Evolutionary conservation across 2,329 filamentous ascomycete genomes (phyloP).

Genomic region (Calonectria naviculata): DNA sequence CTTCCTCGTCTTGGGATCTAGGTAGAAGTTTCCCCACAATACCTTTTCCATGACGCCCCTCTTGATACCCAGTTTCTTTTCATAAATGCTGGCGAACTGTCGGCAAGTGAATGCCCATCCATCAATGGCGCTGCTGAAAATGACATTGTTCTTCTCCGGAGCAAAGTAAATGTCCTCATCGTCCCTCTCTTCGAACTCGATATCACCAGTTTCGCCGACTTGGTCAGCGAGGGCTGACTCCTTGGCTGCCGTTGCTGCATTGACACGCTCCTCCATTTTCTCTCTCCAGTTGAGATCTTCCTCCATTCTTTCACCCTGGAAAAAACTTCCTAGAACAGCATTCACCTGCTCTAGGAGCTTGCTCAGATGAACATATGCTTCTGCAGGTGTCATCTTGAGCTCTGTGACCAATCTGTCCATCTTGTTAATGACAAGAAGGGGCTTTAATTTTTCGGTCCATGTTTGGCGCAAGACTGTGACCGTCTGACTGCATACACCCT

Average conservation of each 20-base stretch:
- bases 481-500: conserved; percentile 98
- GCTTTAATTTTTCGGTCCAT: conserved; percentile 96
- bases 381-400: conserved; percentile 89
- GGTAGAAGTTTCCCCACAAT: conserved; percentile 95
- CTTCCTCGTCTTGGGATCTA: conserved; percentile 97
- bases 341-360: conserved; percentile 96
- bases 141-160: conserved; percentile 98
- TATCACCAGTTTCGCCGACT: conserved; percentile 65
- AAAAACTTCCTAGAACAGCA: conserved; percentile 96
- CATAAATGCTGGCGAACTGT: conserved; percentile 93
- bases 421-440: conserved; percentile 96
- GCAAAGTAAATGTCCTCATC: conserved; percentile 99
- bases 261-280: conserved; percentile 87
- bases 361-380: conserved; percentile 90
- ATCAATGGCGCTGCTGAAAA: conserved; percentile 96
- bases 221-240: conserved; percentile 60
- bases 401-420: conserved; percentile 96
- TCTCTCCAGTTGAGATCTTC: conserved; percentile 97
- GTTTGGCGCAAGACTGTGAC: conserved; percentile 95
- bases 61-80: conserved; percentile 97
- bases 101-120: conserved; percentile 99
- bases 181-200: conserved; percentile 87
- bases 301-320: conserved; percentile 98
- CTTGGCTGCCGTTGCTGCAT: conserved; percentile 74
- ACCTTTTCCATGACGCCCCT: conserved; percentile 89